Conservation (phyloP, 2,329 filamentous ascomycete genomes). For the Talaromyces albobiverticillius region DNA sequence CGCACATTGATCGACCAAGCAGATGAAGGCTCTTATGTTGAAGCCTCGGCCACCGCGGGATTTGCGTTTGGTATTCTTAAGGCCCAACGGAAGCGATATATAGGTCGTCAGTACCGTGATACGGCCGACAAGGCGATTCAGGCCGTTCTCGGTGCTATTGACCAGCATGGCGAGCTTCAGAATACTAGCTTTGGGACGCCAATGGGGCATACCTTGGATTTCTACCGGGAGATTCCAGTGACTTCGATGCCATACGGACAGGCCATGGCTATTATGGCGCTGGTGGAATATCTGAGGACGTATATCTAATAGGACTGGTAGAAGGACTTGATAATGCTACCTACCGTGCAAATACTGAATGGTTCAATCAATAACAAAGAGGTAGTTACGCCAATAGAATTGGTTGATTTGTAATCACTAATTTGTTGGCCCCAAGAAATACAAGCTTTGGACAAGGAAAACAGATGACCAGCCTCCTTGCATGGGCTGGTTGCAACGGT, state of each 20-base stretch:
- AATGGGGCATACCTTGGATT: conserved; percentile 70
- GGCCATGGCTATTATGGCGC: conserved; percentile 78
- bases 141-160: conserved; percentile 66
- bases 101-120: conserved; percentile 59
- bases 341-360: too few species aligned
- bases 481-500: too few species aligned
- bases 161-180: conserved; percentile 64
- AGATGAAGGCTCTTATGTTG: conserved; percentile 64
- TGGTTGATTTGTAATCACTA: too few species aligned
- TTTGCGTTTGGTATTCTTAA: conserved; percentile 81
- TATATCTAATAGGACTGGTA: conserved; percentile 49
- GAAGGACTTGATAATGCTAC: not conserved
- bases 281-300: conserved; percentile 68
- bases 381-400: too few species aligned
- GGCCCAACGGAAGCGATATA: conserved; percentile 66
- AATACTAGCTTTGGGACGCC: conserved; percentile 76
- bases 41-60: conserved; percentile 74
- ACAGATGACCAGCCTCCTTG: too few species aligned
- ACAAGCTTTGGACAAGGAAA: too few species aligned
- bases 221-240: conserved; percentile 72
- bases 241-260: conserved; percentile 85
- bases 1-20: conserved; percentile 69
- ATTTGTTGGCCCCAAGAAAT: too few species aligned
- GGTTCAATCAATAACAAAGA: too few species aligned
- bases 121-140: conserved; percentile 64